Evolutionary conservation across 208 protist species (phyloP).

Genomic region (Paratrypanosoma confusum): DNA sequence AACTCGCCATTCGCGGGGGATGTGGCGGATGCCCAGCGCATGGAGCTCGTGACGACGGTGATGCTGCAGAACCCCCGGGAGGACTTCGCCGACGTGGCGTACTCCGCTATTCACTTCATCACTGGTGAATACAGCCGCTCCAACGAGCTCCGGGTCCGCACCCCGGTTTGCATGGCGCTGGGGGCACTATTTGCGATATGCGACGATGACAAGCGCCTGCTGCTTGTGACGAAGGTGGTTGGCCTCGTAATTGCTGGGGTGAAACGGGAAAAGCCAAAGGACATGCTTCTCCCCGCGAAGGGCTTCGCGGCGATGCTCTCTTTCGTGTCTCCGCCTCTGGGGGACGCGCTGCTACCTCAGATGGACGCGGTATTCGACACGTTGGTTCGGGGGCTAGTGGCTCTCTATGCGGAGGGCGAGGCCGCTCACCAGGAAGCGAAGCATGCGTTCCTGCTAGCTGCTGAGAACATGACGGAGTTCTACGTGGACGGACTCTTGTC

Average conservation of each 20-base stretch:
- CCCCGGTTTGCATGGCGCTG: constrained; percentile 5
- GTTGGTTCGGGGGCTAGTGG: too few relatives aligned
- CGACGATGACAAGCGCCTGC: not conserved
- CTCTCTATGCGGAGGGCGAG: constrained; percentile 3
- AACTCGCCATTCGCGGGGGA: not conserved
- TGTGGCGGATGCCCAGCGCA: not conserved
- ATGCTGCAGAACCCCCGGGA: not conserved
- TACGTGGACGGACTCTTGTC: constrained; percentile 1
- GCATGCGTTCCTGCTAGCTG: not conserved
- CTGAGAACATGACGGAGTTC: constrained; percentile 1
- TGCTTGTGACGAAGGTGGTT: constrained; percentile 6
- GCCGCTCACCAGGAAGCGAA: not conserved
- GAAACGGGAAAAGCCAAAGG: constrained; percentile 4
- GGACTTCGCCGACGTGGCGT: constrained; percentile 11
- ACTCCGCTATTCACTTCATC: constrained; percentile 11
- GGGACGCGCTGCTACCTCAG: not conserved
- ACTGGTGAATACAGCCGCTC: constrained; percentile 8
- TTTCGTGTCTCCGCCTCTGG: not conserved
- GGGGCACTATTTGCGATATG: constrained; percentile 6
- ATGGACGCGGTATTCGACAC: constrained; percentile 3
- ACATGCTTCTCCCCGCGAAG: not conserved
- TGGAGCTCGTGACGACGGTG: not conserved
- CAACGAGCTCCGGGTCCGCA: constrained; percentile 10
- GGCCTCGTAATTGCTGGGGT: constrained; percentile 3
- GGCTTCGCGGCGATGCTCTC: constrained; percentile 2